Conservation (phyloP, 805 yeast species). For the Yarrowia osloensis region DNA sequence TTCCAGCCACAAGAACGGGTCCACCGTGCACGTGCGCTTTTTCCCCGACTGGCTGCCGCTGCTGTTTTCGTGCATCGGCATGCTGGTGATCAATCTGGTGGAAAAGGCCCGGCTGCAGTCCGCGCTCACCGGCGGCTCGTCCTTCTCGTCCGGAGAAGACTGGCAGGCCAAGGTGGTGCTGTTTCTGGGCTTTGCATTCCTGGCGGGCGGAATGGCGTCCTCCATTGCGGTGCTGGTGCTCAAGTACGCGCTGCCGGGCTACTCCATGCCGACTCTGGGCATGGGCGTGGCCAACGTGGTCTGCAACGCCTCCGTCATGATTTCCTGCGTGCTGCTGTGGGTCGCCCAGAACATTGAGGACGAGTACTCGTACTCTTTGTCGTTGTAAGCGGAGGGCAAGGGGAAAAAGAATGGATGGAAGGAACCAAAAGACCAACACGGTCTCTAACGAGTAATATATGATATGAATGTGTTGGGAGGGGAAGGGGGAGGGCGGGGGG, state of each 20-base stretch:
- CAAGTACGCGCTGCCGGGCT: slow-evolving; percentile 78
- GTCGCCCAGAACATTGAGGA: slow-evolving; percentile 93
- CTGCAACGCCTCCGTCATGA: slow-evolving; percentile 75
- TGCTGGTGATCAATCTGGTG: slow-evolving; percentile 73
- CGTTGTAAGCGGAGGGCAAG: slow-evolving; percentile 49
- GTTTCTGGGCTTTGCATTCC: slow-evolving; percentile 86
- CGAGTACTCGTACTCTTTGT: slow-evolving; percentile 89
- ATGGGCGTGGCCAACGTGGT: slow-evolving; percentile 92
- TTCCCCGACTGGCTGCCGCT: slow-evolving; percentile 91
- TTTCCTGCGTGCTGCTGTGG: slow-evolving; percentile 90
- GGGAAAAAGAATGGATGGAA: no score
- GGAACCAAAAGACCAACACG: background rate
- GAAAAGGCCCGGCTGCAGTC: slow-evolving; percentile 60
- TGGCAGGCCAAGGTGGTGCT: slow-evolving; percentile 94
- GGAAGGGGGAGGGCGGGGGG: no score
- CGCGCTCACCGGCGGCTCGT: slow-evolving; percentile 38
- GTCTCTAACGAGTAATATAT: slow-evolving; percentile 15
- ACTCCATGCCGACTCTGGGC: slow-evolving; percentile 81
- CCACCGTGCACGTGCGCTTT: slow-evolving; percentile 82
- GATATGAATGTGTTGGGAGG: background rate
- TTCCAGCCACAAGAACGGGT: slow-evolving; percentile 81
- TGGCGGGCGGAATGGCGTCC: slow-evolving; percentile 95
- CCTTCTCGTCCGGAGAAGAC: slow-evolving; percentile 54
- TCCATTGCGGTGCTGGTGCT: slow-evolving; percentile 83
- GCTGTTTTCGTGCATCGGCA: slow-evolving; percentile 84